These are phyloP conservation scores for Erysimum cheiranthoides DNA, from an alignment of 345 rosid genomes.

Conservation along the genomic window DNA sequence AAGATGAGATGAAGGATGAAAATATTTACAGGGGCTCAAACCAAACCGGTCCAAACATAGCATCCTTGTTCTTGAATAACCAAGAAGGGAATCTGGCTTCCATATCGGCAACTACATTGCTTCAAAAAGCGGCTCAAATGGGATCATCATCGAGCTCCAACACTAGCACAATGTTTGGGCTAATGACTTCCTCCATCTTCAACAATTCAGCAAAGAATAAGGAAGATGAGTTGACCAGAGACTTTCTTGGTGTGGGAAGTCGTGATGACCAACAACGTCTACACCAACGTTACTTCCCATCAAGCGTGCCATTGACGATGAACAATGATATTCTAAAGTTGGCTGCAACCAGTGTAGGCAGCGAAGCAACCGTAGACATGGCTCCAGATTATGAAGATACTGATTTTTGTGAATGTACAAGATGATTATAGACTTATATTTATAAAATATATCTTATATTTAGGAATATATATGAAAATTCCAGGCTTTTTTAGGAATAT, in stretches of 20 bases:
- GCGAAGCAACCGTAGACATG: constrained; percentile 34
- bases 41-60: background rate
- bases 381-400: constrained; percentile 5
- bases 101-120: constrained; percentile 71
- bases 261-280: constrained; percentile 12
- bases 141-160: constrained; percentile 53
- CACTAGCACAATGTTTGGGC: constrained; percentile 21
- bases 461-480: background rate
- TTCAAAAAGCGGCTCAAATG: constrained; percentile 77
- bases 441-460: no score
- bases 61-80: constrained; percentile 20
- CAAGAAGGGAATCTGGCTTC: constrained; percentile 8
- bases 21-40: background rate
- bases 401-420: background rate
- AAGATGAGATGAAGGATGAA: constrained; percentile 11
- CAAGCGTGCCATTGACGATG: constrained; percentile 42
- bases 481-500: background rate
- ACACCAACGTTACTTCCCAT: background rate
- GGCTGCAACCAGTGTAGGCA: constrained; percentile 43
- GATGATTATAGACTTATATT: no score
- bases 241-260: constrained; percentile 63
- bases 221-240: constrained; percentile 53
- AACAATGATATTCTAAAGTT: constrained; percentile 51
- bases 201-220: constrained; percentile 5
- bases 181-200: constrained; percentile 35